phyloP scores from a whole-genome alignment of 1,284 basidiomycete species.

The Fomes fomentarius region DNA sequence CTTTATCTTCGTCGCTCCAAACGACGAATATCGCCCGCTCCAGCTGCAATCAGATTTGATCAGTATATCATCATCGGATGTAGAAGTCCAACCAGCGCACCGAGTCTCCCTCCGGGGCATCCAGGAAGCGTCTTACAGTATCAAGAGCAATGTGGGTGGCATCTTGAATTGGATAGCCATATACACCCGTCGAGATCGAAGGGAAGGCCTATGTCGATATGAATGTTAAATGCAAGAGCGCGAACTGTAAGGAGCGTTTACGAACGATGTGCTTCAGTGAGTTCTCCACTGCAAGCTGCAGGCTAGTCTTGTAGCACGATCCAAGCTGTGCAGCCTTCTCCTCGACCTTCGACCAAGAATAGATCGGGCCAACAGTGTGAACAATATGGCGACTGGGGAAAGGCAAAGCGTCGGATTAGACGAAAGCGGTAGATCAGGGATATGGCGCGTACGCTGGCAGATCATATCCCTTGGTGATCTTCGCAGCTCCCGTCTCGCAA shows the following conservation, averaged over 20 bases:
- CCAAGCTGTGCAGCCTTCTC: slow-evolving; percentile 59
- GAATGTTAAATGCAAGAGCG: background rate
- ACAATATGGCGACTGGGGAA: slow-evolving; percentile 69
- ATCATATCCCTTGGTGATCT: slow-evolving; percentile 78
- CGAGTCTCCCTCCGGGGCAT: slow-evolving; percentile 50
- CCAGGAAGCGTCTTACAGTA: slow-evolving; percentile 59
- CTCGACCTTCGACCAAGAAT: slow-evolving; percentile 46
- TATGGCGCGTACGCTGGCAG: slow-evolving; percentile 61
- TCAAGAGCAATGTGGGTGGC: slow-evolving; percentile 74
- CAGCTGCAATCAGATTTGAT: slow-evolving; percentile 56
- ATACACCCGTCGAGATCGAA: slow-evolving; percentile 81
- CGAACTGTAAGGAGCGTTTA: too few relatives aligned
- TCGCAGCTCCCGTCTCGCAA: slow-evolving; percentile 82
- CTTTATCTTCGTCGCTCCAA: slow-evolving; percentile 66
- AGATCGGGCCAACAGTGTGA: slow-evolving; percentile 91
- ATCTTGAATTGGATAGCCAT: slow-evolving; percentile 74
- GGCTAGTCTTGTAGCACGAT: slow-evolving; percentile 73
- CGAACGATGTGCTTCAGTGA: slow-evolving; percentile 69
- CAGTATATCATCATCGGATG: too few relatives aligned
- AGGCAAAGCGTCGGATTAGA: background rate
- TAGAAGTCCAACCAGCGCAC: too few relatives aligned
- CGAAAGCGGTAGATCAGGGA: background rate
- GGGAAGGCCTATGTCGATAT: slow-evolving; percentile 67
- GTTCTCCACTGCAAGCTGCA: slow-evolving; percentile 66
- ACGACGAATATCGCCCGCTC: slow-evolving; percentile 77